Conservation (phyloP, 2,329 filamentous ascomycete species). For the Elsinoe australis region DNA sequence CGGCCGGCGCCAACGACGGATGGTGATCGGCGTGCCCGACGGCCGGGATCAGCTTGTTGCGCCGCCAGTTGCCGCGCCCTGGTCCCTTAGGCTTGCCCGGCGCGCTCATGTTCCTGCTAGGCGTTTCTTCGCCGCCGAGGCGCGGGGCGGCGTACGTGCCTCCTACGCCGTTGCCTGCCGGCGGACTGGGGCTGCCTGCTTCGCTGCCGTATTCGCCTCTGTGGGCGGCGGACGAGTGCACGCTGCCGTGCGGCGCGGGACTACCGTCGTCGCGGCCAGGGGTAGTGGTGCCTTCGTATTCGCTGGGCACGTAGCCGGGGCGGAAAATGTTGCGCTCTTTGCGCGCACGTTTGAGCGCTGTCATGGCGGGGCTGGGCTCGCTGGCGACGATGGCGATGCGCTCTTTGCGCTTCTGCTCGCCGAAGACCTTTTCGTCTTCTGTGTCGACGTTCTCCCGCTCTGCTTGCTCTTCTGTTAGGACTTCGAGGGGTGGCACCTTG, state of each 20-base stretch:
- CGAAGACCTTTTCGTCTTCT: constrained; percentile 60
- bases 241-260: constrained; percentile 26
- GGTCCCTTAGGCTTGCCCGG: constrained; percentile 32
- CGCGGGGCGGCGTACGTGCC: constrained; percentile 40
- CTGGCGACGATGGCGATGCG: constrained; percentile 64
- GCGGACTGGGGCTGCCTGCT: constrained; percentile 39
- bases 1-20: constrained; percentile 5
- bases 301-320: constrained; percentile 30
- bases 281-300: constrained; percentile 33
- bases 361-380: constrained; percentile 61
- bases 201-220: constrained; percentile 34
- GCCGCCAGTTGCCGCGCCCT: constrained; percentile 45
- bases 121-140: constrained; percentile 40
- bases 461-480: constrained; percentile 59
- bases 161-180: constrained; percentile 31
- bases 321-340: constrained; percentile 24
- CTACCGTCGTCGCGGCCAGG: constrained; percentile 35
- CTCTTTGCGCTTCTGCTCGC: constrained; percentile 64
- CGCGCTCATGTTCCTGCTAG: constrained; percentile 28
- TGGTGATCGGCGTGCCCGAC: constrained; percentile 28
- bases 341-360: constrained; percentile 43
- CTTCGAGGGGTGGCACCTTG: constrained; percentile 58
- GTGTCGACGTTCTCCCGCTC: constrained; percentile 67
- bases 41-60: constrained; percentile 27
- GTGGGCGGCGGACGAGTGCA: constrained; percentile 15